A percentile compares a stretch with the other conserved stretches of the same genome.
Evolutionary conservation across 305 asterid genomes (phyloP).

Genomic region (Solanum aculeatissimum): DNA sequence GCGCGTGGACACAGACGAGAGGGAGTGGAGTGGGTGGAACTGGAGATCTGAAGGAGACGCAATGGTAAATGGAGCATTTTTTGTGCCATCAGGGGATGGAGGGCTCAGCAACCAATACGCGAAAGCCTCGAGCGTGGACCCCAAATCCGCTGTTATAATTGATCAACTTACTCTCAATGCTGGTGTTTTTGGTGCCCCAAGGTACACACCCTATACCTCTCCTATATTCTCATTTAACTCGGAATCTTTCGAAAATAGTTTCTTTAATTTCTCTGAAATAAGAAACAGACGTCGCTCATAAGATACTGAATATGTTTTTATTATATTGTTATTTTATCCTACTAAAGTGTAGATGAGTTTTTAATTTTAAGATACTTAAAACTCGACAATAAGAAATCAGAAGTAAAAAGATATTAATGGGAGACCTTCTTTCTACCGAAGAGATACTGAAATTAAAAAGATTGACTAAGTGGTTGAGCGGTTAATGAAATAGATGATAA

Average conservation of each 20-base stretch:
- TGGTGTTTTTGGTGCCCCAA: conserved; percentile 65
- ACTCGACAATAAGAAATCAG: not conserved
- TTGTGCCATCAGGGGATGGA: conserved; percentile 74
- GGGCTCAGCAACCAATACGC: conserved; percentile 53
- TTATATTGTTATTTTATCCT: not conserved
- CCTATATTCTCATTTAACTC: not conserved
- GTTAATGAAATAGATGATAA: not conserved
- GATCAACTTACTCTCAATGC: conserved; percentile 64
- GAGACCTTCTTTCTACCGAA: no score
- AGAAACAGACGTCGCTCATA: no score
- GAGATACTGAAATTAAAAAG: no score
- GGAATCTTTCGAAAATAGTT: no score
- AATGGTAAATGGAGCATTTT: conserved; percentile 77
- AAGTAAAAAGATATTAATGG: not conserved
- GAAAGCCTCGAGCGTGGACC: conserved; percentile 63
- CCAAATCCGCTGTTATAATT: conserved; percentile 41
- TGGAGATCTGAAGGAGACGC: conserved; percentile 87
- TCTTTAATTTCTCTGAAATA: no score
- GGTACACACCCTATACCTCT: conserved; percentile 6
- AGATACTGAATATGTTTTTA: no score
- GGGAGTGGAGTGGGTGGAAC: conserved; percentile 65
- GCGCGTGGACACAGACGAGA: conserved; percentile 66
- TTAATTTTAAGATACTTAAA: not conserved
- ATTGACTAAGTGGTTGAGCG: not conserved
- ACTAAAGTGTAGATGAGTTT: not conserved